Conservation (phyloP, 2,329 filamentous ascomycete genomes). For the Epichloe baconii region DNA sequence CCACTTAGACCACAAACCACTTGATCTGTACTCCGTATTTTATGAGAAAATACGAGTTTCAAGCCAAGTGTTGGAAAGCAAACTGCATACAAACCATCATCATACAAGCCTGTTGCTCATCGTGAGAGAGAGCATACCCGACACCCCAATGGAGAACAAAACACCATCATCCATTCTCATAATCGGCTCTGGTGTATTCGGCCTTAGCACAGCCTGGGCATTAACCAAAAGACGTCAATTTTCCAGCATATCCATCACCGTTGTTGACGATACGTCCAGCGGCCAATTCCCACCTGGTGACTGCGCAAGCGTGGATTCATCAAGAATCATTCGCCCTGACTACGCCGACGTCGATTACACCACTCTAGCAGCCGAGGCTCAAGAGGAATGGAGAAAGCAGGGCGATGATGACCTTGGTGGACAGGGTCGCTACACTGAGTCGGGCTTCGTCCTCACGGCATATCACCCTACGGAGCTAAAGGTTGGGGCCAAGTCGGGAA, state of each 20-base stretch:
- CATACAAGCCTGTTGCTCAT: background rate
- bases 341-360: conserved; percentile 74
- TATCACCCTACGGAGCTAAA: conserved; percentile 25
- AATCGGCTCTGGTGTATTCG: conserved; percentile 54
- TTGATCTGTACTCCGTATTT: no score
- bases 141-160: conserved; percentile 14
- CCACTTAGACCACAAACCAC: background rate
- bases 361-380: conserved; percentile 56
- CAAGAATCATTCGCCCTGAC: conserved; percentile 56
- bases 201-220: conserved; percentile 49
- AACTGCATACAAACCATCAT: background rate
- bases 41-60: background rate
- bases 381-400: conserved; percentile 52
- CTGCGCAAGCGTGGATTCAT: conserved; percentile 48
- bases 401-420: conserved; percentile 43
- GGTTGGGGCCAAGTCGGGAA: conserved; percentile 28
- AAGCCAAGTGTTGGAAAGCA: background rate
- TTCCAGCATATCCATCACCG: conserved; percentile 38
- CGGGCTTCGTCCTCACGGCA: conserved; percentile 53
- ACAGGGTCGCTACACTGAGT: conserved; percentile 56
- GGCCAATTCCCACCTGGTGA: conserved; percentile 47
- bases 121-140: background rate
- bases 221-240: conserved; percentile 50
- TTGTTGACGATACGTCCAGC: conserved; percentile 40
- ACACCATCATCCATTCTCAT: conserved; percentile 46